Base-by-base conservation (phyloP, 106 monocot genomes). In the Vanilla planifolia region DNA sequence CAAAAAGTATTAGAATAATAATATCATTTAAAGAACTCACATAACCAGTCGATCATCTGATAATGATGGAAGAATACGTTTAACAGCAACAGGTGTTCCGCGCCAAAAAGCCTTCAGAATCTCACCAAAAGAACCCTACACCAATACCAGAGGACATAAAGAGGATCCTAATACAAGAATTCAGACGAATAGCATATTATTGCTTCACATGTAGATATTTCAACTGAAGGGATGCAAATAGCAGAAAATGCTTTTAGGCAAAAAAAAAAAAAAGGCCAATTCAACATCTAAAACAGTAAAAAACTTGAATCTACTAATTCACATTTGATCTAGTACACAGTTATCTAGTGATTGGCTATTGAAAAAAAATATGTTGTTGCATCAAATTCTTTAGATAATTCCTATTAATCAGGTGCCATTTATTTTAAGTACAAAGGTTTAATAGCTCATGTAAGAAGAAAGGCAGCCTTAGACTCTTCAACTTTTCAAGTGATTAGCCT, bases 51-150 rank as follows among this genome's bases (percentile, higher is more conserved):
- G 79, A 69, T 95, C 95, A 72, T 95, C 89, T 55, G 86, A 96
- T 41, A 96, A 68, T 35, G 96, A 84, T 71, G 90, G 96, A 74
- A 90, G 86, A 72, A 96, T 91, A 14, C 95, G 79, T 65, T 95
- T 95, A 11, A 95, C 89, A n/a, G 89, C 95, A 20, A 95, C 86
- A 15, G 95, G 83, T 45, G 86, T 95, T 60, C 95, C 95, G 60
- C 89, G 95, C 95, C 95, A 95, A 59, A 77, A 59, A 20, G 89
- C 95, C 76, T 71, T 95, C 57, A 95, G 37, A 72, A 95, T 86
- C 67, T 95, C 95, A 55, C 95, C 95, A 74, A 89, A 95, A 47
- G 95, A 95, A 67, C 95, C 95, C 93, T 93, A 74, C 65, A 68
- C 58, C 25, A 40, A 29, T 55, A 71, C 30, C 55, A 56, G 10